A percentile compares a stretch with the other conserved stretches of the same genome.
Evolutionary conservation across 148 eudicot species (phyloP).

Genomic region (Drosera capensis): DNA sequence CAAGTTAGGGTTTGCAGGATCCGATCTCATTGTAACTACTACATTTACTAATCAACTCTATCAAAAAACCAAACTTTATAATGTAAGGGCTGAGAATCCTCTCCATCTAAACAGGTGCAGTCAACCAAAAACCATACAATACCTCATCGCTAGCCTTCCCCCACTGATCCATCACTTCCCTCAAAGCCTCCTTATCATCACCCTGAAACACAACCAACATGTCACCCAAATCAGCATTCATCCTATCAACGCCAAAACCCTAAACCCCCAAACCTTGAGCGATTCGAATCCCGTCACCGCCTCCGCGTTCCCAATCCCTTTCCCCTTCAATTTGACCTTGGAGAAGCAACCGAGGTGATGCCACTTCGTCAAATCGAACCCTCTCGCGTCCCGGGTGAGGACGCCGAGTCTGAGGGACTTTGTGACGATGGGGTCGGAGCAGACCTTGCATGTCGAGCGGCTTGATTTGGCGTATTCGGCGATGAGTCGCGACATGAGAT

Average conservation of each 20-base stretch:
- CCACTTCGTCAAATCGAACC: conserved; percentile 61
- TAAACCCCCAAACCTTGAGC: conserved; percentile 56
- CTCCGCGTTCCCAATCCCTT: conserved; percentile 21
- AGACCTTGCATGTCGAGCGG: conserved; percentile 57
- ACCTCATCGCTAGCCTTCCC: conserved; percentile 14
- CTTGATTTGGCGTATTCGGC: conserved; percentile 79
- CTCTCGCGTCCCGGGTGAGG: conserved; percentile 32
- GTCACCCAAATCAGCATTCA: too few relatives aligned
- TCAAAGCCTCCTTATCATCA: conserved; percentile 47
- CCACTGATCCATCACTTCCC: conserved; percentile 17
- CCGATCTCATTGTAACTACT: too few relatives aligned
- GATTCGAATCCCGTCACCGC: conserved; percentile 43
- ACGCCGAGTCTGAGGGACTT: conserved; percentile 42
- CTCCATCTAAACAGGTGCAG: too few relatives aligned
- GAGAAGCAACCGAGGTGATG: conserved; percentile 54
- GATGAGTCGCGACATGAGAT: conserved; percentile 13
- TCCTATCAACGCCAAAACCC: too few relatives aligned
- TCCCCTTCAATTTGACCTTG: conserved; percentile 14
- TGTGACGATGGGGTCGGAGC: conserved; percentile 28
- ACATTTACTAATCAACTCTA: too few relatives aligned
- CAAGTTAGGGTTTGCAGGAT: too few relatives aligned
- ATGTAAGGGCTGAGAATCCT: too few relatives aligned
- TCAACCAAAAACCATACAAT: not conserved
- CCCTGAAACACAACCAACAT: conserved; percentile 16
- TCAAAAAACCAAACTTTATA: too few relatives aligned